Base-by-base conservation (phyloP, 2,329 filamentous ascomycete genomes). In the Myrmaecium sp. region DNA sequence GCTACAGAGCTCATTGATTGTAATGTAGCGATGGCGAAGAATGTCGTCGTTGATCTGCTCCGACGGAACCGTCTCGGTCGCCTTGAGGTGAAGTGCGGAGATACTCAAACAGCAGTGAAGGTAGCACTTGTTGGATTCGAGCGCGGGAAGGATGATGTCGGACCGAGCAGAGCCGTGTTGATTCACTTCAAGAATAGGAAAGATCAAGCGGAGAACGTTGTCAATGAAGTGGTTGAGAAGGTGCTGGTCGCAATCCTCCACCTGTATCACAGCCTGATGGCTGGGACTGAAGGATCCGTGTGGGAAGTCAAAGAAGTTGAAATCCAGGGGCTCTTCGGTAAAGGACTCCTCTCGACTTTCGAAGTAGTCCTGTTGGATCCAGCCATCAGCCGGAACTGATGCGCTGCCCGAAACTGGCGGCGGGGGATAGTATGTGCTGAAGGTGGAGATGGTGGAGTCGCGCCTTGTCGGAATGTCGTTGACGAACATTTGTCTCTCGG, bases 81-180 rank as follows among this genome's bases (percentile, higher is more conserved):
- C 71, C 62, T 94, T 94, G 55, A 80, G 71, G 55, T 98, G 89
- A 46, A 91, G 80, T 2, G 84, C 86, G 6, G 89, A 74, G 33
- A 91, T 82, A 60, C 82, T 91, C 34, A 98, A 62, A 55, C 86
- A 95, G 60, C 84, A 94, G 61, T 95, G 84, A 17, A 94, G 66
- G 52, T 94, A 98, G 38, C 74, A 77, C 52, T 80, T 84, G 66
- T 95, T 98, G 40, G 69, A 78, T 49, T 91, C 80, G 17, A 98
- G 64, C 5, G 86, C 80, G 4, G 80, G 82, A 10, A 95, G 67
- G 38, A 95, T 76, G 33, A 92, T 68, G 41, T 89, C 77, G 2
- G 79, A 74, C 33, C 75, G 70, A 19, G 82, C 73, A 2, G 76
- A 79, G 20, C 82, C 82, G 41, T 80, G 79, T 48, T 91, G 82